phyloP scores from a whole-genome alignment of 106 monocot genomes.

The Dendrobium nobile region DNA sequence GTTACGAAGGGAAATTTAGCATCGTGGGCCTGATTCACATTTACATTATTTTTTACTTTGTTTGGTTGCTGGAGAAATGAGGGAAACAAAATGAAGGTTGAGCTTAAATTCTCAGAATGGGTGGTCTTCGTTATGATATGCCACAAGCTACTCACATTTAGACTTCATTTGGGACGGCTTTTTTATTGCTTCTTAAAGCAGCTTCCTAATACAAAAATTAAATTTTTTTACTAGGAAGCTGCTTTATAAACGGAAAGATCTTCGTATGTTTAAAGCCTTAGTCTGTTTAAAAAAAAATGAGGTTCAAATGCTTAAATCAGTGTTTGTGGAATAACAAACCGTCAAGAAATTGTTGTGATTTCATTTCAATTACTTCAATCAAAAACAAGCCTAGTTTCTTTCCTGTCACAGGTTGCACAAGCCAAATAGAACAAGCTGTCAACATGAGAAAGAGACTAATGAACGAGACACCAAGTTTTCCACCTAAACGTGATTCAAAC shows the following conservation, averaged over 20 bases:
- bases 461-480: slow-evolving; percentile 30
- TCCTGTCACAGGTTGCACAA: slow-evolving; percentile 54
- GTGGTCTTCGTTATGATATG: too few species aligned
- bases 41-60: not conserved
- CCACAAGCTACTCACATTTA: too few species aligned
- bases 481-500: slow-evolving; percentile 19
- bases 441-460: slow-evolving; percentile 77
- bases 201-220: too few species aligned
- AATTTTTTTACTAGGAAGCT: too few species aligned
- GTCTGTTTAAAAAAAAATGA: not conserved
- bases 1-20: not conserved
- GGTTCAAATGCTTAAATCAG: not conserved
- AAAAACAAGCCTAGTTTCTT: not conserved
- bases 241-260: too few species aligned
- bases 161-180: too few species aligned
- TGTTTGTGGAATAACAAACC: not conserved
- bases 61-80: not conserved
- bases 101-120: not conserved
- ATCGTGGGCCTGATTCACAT: not conserved
- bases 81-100: not conserved
- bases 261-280: too few species aligned
- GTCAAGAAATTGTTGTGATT: not conserved
- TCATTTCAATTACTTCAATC: not conserved
- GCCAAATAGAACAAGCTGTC: slow-evolving; percentile 61
- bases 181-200: too few species aligned